Evolutionary conservation across 1,284 basidiomycete species (phyloP).

Genomic region (Phaffia rhodozyma): DNA sequence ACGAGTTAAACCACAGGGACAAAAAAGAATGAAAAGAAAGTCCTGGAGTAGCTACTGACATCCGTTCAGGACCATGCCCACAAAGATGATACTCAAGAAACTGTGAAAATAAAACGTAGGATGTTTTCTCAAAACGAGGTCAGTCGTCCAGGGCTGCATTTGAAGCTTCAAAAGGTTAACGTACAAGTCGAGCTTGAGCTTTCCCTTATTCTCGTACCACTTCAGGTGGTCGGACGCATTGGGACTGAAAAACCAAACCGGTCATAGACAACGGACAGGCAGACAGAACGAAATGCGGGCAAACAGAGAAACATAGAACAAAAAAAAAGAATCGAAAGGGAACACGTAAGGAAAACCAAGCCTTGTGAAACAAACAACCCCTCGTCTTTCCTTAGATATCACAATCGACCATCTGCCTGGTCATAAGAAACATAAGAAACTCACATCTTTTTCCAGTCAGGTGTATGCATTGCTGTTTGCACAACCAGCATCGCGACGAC

Average conservation of each 20-base stretch:
- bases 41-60: constrained; percentile 24
- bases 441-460: neutral
- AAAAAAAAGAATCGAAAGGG: neutral
- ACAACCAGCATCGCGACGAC: neutral
- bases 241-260: neutral
- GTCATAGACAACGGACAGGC: neutral
- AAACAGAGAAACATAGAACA: neutral
- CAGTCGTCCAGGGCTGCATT: no score
- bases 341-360: neutral
- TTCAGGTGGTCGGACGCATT: constrained; percentile 9
- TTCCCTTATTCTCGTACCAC: constrained; percentile 35
- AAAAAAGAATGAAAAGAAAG: neutral
- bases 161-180: neutral
- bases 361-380: no score
- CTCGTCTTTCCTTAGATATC: neutral
- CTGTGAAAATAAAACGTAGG: constrained; percentile 16
- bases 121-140: neutral
- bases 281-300: neutral
- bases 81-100: constrained; percentile 36
- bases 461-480: neutral
- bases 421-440: neutral
- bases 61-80: constrained; percentile 37
- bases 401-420: no score
- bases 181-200: constrained; percentile 36
- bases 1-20: neutral